phyloP scores from a whole-genome alignment of 352 stramenopile species.

The Pilasporangium apinafurcum region DNA sequence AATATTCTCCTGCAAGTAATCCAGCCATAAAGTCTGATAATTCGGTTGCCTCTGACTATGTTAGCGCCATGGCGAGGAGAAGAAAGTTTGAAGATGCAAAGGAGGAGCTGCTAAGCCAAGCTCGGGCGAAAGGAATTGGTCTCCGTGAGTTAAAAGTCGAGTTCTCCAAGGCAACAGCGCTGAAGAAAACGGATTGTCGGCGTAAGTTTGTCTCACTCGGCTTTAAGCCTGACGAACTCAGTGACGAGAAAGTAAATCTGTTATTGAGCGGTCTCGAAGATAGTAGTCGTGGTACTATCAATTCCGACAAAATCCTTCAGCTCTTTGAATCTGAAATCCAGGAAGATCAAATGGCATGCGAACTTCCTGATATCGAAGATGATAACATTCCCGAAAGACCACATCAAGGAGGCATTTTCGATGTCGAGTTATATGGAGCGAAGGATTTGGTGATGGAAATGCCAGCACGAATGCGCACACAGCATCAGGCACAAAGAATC shows the following conservation, averaged over 20 bases:
- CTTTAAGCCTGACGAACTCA: constrained; percentile 62
- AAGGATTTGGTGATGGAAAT: constrained; percentile 34
- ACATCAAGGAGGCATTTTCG: constrained; percentile 61
- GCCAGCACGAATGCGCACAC: constrained; percentile 1
- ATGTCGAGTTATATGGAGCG: constrained; percentile 47
- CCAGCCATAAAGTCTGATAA: constrained; percentile 24
- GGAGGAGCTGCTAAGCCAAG: constrained; percentile 57
- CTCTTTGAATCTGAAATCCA: constrained; percentile 68
- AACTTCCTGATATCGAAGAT: constrained; percentile 74
- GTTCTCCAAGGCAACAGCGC: constrained; percentile 41
- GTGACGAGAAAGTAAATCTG: constrained; percentile 62
- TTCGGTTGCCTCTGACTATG: constrained; percentile 20
- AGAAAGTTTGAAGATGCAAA: constrained; percentile 67
- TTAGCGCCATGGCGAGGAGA: constrained; percentile 31
- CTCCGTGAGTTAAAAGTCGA: constrained; percentile 58
- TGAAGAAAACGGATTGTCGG: constrained; percentile 53
- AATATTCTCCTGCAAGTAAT: constrained; percentile 12
- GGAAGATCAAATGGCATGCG: constrained; percentile 65
- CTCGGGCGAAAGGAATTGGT: constrained; percentile 58
- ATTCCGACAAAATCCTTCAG: constrained; percentile 40
- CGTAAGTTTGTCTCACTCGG: constrained; percentile 55
- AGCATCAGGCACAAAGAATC: constrained; percentile 14
- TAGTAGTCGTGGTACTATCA: constrained; percentile 26
- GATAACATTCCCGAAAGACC: constrained; percentile 60
- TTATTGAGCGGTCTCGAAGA: constrained; percentile 52